Evolutionary conservation across 2,329 filamentous ascomycete species (phyloP).

Genomic region (Fusarium papillatum): DNA sequence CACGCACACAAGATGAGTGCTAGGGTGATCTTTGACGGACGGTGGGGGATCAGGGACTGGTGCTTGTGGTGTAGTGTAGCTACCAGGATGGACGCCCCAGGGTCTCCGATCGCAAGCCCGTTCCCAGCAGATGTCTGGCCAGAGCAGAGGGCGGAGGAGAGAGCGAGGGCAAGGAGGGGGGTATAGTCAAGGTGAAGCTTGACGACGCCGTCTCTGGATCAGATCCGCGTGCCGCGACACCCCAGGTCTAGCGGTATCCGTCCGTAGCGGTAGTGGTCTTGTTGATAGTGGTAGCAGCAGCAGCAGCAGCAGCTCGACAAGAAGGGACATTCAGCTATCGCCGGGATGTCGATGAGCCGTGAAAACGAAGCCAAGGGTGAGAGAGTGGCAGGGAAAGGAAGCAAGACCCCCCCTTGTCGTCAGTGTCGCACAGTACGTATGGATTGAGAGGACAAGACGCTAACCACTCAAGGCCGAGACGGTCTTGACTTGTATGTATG

Average conservation of each 20-base stretch:
- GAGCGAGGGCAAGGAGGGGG: conserved; percentile 5
- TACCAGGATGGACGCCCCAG: conserved; percentile 27
- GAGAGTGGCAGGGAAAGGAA: conserved; percentile 27
- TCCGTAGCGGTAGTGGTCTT: background rate
- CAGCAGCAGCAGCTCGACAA: conserved; percentile 37
- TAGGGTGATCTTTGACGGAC: conserved; percentile 18
- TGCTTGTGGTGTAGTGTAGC: conserved; percentile 24
- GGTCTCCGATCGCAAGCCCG: conserved; percentile 41
- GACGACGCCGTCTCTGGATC: conserved; percentile 14
- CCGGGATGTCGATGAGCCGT: conserved; percentile 22
- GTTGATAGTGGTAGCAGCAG: conserved; percentile 26
- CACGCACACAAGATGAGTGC: conserved; percentile 35
- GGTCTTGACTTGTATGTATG: conserved; percentile 41
- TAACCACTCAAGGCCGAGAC: conserved; percentile 41
- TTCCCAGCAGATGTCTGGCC: conserved; percentile 27
- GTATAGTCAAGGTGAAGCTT: conserved; percentile 7
- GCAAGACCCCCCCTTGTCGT: conserved; percentile 27
- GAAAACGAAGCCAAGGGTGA: conserved; percentile 28
- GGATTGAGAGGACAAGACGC: conserved; percentile 31
- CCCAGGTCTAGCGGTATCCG: conserved; percentile 25
- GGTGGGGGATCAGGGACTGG: conserved; percentile 44
- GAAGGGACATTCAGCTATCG: conserved; percentile 41
- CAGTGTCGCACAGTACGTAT: conserved; percentile 43
- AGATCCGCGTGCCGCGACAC: conserved; percentile 27
- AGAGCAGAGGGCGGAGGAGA: conserved; percentile 29